Evolutionary conservation across 176 grass and related monocot genomes (phyloP).

Genomic region (Canna indica): DNA sequence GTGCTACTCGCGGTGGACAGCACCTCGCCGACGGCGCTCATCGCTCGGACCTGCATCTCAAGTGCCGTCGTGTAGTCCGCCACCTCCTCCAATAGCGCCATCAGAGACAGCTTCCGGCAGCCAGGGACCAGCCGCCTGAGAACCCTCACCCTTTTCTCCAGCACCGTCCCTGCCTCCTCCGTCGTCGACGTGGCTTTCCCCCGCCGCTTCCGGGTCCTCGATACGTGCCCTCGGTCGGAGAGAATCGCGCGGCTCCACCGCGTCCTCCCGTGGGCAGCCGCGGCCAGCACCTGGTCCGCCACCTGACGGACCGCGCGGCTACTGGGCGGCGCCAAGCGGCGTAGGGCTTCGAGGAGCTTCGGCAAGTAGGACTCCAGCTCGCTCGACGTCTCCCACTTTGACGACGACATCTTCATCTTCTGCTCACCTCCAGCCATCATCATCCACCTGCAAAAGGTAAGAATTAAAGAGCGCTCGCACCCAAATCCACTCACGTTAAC

Average conservation of each 20-base stretch:
- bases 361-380: too few relatives aligned
- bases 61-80: slow-evolving; percentile 83
- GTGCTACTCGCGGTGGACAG: slow-evolving; percentile 31
- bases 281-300: slow-evolving; percentile 63
- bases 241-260: slow-evolving; percentile 93
- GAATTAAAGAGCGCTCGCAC: too few relatives aligned
- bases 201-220: slow-evolving; percentile 27
- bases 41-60: slow-evolving; percentile 91
- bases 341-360: too few relatives aligned
- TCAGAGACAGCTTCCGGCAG: slow-evolving; percentile 61
- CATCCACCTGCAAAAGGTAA: too few relatives aligned
- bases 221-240: slow-evolving; percentile 26
- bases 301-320: slow-evolving; percentile 47
- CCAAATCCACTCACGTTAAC: too few relatives aligned
- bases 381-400: too few relatives aligned
- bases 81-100: slow-evolving; percentile 50
- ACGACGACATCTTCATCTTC: too few relatives aligned
- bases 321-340: not conserved
- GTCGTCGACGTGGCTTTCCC: slow-evolving; percentile 12
- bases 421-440: too few relatives aligned
- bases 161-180: slow-evolving; percentile 18
- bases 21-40: slow-evolving; percentile 63
- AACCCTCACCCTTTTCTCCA: slow-evolving; percentile 56
- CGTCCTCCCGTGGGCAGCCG: slow-evolving; percentile 48
- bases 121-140: slow-evolving; percentile 72